phyloP scores from a whole-genome alignment of 345 rosid species.

The Linum tenue region DNA sequence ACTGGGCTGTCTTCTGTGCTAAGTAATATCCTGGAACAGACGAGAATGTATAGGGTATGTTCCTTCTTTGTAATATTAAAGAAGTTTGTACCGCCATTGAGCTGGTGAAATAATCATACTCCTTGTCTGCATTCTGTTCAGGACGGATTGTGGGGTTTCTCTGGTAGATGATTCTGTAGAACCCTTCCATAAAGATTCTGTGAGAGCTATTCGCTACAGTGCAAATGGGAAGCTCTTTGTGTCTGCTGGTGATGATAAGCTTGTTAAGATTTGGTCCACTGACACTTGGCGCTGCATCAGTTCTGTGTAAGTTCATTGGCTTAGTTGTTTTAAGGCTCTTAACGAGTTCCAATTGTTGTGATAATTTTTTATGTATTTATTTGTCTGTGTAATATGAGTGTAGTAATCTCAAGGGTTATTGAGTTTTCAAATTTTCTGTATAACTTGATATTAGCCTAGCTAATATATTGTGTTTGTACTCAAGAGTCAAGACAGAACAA shows the following conservation, averaged over 20 bases:
- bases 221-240: conserved; percentile 62
- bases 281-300: conserved; percentile 63
- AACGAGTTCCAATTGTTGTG: background rate
- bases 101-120: no score
- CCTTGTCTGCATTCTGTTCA: conserved; percentile 13
- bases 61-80: no score
- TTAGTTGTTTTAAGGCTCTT: background rate
- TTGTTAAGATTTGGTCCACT: conserved; percentile 81
- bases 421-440: no score
- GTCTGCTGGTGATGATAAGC: conserved; percentile 89
- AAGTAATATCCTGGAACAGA: no score
- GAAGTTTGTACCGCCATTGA: no score
- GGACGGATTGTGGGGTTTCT: conserved; percentile 39
- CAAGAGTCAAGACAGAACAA: no score
- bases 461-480: background rate
- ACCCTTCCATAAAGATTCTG: conserved; percentile 55
- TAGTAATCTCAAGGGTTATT: no score
- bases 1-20: background rate
- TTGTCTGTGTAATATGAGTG: no score
- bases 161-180: conserved; percentile 56
- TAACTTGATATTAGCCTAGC: no score
- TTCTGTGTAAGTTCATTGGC: conserved; percentile 46
- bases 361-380: background rate
- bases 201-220: conserved; percentile 69
- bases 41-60: no score